Conservation (phyloP, 2,329 filamentous ascomycete genomes). For the Cadophora sp. region DNA sequence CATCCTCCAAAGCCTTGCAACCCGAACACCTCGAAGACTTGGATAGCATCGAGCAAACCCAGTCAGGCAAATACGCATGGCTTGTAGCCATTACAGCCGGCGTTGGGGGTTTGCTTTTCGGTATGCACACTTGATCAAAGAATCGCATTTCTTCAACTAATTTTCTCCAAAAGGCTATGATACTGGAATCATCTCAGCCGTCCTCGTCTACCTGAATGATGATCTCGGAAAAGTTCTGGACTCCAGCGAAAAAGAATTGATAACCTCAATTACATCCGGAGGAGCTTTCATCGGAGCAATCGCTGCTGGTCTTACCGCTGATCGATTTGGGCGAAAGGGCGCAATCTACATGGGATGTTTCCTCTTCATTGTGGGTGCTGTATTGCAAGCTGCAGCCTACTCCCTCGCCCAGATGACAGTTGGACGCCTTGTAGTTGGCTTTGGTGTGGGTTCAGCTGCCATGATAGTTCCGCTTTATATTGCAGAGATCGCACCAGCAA, state of each 20-base stretch:
- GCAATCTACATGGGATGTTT: constrained; percentile 70
- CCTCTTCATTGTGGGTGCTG: constrained; percentile 70
- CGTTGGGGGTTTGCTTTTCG: constrained; percentile 70
- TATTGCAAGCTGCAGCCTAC: constrained; percentile 67
- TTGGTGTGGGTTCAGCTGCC: constrained; percentile 72
- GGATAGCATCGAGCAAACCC: constrained; percentile 47
- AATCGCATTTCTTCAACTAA: constrained; percentile 21
- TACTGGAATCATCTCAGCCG: constrained; percentile 53
- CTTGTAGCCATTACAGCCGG: constrained; percentile 66
- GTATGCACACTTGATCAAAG: constrained; percentile 40
- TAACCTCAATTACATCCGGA: constrained; percentile 58
- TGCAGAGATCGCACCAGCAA: constrained; percentile 67
- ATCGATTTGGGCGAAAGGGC: constrained; percentile 65
- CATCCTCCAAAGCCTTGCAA: constrained; percentile 10
- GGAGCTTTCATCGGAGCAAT: constrained; percentile 69
- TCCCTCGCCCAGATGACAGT: constrained; percentile 71
- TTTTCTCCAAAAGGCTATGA: constrained; percentile 50
- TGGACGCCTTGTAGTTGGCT: constrained; percentile 71
- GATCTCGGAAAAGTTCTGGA: constrained; percentile 49
- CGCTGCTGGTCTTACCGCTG: constrained; percentile 61
- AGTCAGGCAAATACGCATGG: constrained; percentile 58
- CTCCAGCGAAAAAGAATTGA: constrained; percentile 55
- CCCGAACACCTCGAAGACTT: constrained; percentile 27
- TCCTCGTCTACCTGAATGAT: constrained; percentile 49
- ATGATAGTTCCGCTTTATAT: constrained; percentile 74